These are phyloP conservation scores for Ophiostoma sp. DNA, from an alignment of 2,329 filamentous ascomycete genomes.

Conservation along the genomic window DNA sequence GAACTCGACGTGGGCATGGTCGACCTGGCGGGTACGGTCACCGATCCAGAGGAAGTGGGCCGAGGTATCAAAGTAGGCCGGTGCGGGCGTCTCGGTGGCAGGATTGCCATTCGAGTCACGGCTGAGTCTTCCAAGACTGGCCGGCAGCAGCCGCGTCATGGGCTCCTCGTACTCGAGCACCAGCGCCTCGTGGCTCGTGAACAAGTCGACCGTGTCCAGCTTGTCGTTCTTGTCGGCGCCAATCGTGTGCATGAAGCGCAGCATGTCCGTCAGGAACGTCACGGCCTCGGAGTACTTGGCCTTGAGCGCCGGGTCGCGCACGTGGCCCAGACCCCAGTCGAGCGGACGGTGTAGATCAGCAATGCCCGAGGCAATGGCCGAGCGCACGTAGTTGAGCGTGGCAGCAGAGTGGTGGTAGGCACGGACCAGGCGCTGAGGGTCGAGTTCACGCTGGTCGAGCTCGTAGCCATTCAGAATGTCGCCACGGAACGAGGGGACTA, in stretches of 20 bases:
- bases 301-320: slow-evolving; percentile 79
- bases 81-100: not conserved
- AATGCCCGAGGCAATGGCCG: slow-evolving; percentile 80
- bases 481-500: slow-evolving; percentile 87
- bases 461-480: slow-evolving; percentile 93
- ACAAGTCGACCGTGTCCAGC: slow-evolving; percentile 89
- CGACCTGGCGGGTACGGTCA: slow-evolving; percentile 89
- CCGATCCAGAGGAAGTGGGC: slow-evolving; percentile 99
- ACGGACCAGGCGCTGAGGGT: slow-evolving; percentile 79
- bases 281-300: slow-evolving; percentile 85
- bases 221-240: slow-evolving; percentile 83
- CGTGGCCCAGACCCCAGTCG: slow-evolving; percentile 93
- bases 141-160: slow-evolving; percentile 62
- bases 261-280: slow-evolving; percentile 79
- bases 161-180: slow-evolving; percentile 92
- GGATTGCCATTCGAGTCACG: not conserved
- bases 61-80: slow-evolving; percentile 86
- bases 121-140: slow-evolving; percentile 34
- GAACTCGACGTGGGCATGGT: slow-evolving; percentile 94
- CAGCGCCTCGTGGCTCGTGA: slow-evolving; percentile 92
- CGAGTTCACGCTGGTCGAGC: slow-evolving; percentile 71
- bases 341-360: slow-evolving; percentile 91
- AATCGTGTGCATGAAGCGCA: slow-evolving; percentile 92
- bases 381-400: slow-evolving; percentile 89
- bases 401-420: slow-evolving; percentile 96